Evolutionary conservation across 1,139 yeast species (phyloP).

Genomic region (Taiozyma onychis): DNA sequence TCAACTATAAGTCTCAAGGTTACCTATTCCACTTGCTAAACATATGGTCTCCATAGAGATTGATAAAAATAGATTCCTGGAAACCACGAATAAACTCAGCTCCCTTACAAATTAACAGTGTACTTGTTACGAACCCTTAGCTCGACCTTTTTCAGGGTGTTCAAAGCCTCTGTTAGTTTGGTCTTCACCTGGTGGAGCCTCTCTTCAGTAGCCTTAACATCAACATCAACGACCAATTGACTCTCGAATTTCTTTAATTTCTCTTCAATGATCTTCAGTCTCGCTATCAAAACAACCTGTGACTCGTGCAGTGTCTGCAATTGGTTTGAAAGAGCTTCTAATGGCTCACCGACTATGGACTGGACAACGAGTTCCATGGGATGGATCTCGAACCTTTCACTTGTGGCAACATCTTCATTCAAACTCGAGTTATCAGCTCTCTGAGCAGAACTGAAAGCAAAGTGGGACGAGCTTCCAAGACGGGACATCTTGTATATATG

Average conservation of each 20-base stretch:
- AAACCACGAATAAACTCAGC: neutral
- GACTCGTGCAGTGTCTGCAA: constrained; percentile 51
- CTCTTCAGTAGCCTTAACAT: constrained; percentile 28
- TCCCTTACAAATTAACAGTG: neutral
- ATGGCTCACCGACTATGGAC: constrained; percentile 44
- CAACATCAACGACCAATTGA: constrained; percentile 17
- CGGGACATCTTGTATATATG: neutral
- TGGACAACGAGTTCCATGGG: constrained; percentile 56
- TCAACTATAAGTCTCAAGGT: constrained; percentile 51
- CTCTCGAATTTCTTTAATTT: constrained; percentile 16
- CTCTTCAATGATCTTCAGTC: constrained; percentile 32
- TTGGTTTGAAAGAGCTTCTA: constrained; percentile 46
- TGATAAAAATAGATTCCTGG: neutral
- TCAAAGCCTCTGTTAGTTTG: constrained; percentile 30
- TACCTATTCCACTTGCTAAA: constrained; percentile 48
- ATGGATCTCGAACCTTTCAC: constrained; percentile 32
- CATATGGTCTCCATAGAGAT: constrained; percentile 17
- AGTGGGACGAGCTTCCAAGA: neutral
- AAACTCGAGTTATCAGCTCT: neutral
- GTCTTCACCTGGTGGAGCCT: constrained; percentile 33
- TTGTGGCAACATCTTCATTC: neutral
- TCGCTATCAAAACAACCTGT: constrained; percentile 46
- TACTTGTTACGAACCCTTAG: constrained; percentile 10
- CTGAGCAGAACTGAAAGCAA: neutral
- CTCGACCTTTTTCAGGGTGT: constrained; percentile 34